Evolutionary conservation across 768 basidiomycete species (phyloP), one percentile per base, ranked within the genome.

Genomic region (Pulveroboletus sp.): DNA sequence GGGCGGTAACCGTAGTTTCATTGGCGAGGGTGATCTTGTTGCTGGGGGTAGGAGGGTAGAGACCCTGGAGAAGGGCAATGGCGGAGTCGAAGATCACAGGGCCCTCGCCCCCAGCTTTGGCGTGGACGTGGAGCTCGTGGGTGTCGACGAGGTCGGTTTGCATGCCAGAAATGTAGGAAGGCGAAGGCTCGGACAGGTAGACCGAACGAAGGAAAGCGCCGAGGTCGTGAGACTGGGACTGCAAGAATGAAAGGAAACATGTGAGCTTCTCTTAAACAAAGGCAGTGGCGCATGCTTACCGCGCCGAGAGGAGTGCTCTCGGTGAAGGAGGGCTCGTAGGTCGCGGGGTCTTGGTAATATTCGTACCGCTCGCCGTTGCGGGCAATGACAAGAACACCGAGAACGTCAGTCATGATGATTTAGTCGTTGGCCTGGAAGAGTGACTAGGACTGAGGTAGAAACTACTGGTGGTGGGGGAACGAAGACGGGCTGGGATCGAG

Each of bases 11-110:
- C 21, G 74, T 79, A 13, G 82, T 81, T 47, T 82, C 87, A 54
- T 94, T 90, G 3, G 91, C 91, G 14, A 94, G 82, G 6, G 74
- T 74, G 56, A 87, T 85, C 61, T 78, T 82, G 70, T 88, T 87
- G 32, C 78, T 74, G 10, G 73, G 69, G 62, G 78, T 86, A n/a
- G 90, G 89, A 20, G 90, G 90, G 77, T 84, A 91, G 41, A 93
- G 74, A 36, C 90, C 90, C 69, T 94, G 92, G 35, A 91, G 78
- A 45, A 91, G 74, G 25, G 91, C 90, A 45, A 87, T 85, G 27
- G 89, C 84, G 6, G 86, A 87, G 74, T 93, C 90, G 67, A 90
- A 88, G 57, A 92, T 89, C 43, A 87, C 84, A n/a, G 81, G 75
- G 40, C 90, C 90, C 64, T 94, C 90, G 43, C 83, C 84, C 39